These are phyloP conservation scores for Kodamaea sp. DNA, from an alignment of 1,139 yeast genomes.

Conservation along the genomic window DNA sequence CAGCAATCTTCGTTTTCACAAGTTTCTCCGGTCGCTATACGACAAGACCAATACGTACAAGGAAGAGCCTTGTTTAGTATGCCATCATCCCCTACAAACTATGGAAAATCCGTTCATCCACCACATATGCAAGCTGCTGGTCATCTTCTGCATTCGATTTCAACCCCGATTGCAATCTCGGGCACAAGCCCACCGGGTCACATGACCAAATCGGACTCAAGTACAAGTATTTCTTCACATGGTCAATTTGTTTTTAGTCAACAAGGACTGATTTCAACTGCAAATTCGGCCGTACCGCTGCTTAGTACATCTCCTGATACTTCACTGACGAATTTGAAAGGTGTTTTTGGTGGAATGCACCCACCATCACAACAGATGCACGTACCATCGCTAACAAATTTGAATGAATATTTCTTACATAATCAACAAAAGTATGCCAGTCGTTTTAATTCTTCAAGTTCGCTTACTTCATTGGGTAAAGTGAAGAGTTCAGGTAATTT, in stretches of 20 bases:
- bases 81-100: conserved; percentile 12
- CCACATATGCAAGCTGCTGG: conserved; percentile 1
- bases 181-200: conserved; percentile 3
- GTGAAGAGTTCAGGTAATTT: conserved; percentile 21
- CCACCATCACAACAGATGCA: conserved; percentile 9
- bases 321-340: conserved; percentile 11
- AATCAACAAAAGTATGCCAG: conserved; percentile 15
- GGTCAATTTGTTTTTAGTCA: conserved; percentile 19
- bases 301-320: conserved; percentile 36
- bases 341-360: conserved; percentile 7
- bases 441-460: conserved; percentile 21
- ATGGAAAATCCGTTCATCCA: neutral
- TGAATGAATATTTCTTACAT: conserved; percentile 30
- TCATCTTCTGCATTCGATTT: conserved; percentile 5
- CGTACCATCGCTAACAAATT: conserved; percentile 25
- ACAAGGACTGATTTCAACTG: conserved; percentile 17
- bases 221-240: conserved; percentile 20
- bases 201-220: conserved; percentile 10
- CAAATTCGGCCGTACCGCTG: conserved; percentile 24
- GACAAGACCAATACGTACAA: conserved; percentile 6
- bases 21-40: conserved; percentile 6
- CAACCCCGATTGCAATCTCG: conserved; percentile 12
- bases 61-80: conserved; percentile 11
- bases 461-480: conserved; percentile 22
- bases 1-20: conserved; percentile 2